Conservation (phyloP, 2,329 filamentous ascomycete species). For the Xylaria sp. region DNA sequence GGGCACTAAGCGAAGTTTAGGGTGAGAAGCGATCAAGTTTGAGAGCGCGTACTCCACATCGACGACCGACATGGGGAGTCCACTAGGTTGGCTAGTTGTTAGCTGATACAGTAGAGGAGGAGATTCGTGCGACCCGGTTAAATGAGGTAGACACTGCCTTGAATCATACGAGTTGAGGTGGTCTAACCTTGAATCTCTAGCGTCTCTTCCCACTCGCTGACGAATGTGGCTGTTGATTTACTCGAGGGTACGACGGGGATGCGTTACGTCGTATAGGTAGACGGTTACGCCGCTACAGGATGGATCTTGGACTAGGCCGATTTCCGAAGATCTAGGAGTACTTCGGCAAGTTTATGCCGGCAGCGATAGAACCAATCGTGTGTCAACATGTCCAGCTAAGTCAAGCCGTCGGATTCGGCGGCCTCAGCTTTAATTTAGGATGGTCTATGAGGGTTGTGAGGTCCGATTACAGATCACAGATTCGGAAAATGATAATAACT, state of each 20-base stretch:
- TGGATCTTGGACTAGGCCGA: conserved; percentile 82
- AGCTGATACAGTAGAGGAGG: conserved; percentile 11
- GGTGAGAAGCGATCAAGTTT: conserved; percentile 2
- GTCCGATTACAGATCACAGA: conserved; percentile 13
- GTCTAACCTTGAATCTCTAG: conserved; percentile 6
- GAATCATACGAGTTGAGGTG: conserved; percentile 7
- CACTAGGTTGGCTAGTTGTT: not conserved
- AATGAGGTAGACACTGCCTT: not conserved
- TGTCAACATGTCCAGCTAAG: conserved; percentile 87
- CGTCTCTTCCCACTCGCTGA: not conserved
- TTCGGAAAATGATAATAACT: not conserved
- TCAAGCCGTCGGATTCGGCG: conserved; percentile 90
- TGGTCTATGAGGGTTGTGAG: not conserved
- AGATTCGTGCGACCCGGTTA: not conserved
- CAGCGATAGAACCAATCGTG: conserved; percentile 84
- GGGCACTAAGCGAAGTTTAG: conserved; percentile 20
- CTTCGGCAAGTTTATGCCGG: conserved; percentile 81
- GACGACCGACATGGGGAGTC: conserved; percentile 10
- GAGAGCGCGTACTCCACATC: conserved; percentile 12
- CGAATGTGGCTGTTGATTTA: not conserved
- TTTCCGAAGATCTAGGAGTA: conserved; percentile 84
- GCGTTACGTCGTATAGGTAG: not conserved
- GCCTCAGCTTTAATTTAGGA: conserved; percentile 65
- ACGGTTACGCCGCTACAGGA: not conserved
- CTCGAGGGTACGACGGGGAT: not conserved